Evolutionary conservation across 495 filamentous ascomycete genomes (phyloP), one percentile per base, ranked within the genome.

Genomic region (Hypoxylon fuscum): DNA sequence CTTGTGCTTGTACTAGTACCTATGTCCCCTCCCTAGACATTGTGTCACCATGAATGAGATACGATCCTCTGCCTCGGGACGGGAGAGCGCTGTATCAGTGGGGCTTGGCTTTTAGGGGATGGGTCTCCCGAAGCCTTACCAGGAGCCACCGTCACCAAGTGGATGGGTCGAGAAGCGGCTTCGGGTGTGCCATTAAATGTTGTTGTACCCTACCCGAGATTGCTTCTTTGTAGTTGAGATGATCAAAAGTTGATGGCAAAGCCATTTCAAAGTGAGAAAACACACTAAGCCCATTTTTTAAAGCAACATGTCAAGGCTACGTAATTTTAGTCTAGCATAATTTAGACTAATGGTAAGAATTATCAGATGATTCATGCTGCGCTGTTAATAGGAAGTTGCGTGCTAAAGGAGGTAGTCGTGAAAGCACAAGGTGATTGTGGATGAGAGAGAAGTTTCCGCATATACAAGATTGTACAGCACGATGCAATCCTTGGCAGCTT

Each of bases 1-100:
- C 63, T 62, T 61, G 63, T 66, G 58, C 63, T 62, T 61, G 63
- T 66, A 62, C 57, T 58, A 62, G 63, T 66, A 62, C 63, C 62
- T 56, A n/a, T 11, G 2, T 32, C 14, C 42, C 35, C 22, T 40
- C 35, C 22, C 32, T 7, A 21, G 54, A 41, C 20, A 31, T 66
- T 66, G 63, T 66, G 63, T 62, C 47, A 66, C 63, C 52, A 40
- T 20, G 17, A 42, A 44, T 46, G 56, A 58, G 47, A 61, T 50
- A 62, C 63, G 63, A 66, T 54, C 63, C 63, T 66, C 52, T 54
- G 46, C 57, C 35, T 66, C 63, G 63, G 63, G 63, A 62, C 63
- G 35, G n/a, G 46, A 35, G 18, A 45, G 46, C 56, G 46, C 56
- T 66, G 61, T 60, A 61, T 50, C 45, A 21, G 57, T 66, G 63